Conservation (phyloP, 2,329 filamentous ascomycete species). For the Xylariales sp. region DNA sequence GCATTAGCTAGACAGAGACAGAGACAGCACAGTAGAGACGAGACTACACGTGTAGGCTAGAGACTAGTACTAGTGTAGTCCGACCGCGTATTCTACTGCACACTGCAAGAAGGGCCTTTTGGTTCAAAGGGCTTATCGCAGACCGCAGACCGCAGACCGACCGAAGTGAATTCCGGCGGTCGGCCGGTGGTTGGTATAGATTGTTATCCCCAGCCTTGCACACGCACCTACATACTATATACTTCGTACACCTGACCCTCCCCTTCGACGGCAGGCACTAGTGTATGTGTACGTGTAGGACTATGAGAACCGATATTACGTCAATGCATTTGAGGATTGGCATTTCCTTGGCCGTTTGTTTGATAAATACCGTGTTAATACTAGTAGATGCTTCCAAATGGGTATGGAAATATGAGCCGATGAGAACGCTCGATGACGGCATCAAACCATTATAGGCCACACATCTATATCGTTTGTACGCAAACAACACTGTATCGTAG, state of each 20-base stretch:
- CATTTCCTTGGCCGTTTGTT: background rate
- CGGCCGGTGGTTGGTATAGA: too few relatives aligned
- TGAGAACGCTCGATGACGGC: conserved; percentile 7
- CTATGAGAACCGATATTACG: background rate
- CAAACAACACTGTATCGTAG: background rate
- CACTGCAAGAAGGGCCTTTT: too few relatives aligned
- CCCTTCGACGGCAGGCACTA: background rate
- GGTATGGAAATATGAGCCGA: background rate
- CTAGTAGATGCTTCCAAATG: background rate
- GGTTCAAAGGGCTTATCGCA: conserved; percentile 20
- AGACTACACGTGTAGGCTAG: too few relatives aligned
- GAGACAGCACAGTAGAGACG: too few relatives aligned
- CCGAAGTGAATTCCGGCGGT: background rate
- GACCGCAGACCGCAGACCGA: background rate
- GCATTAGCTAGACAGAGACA: conserved; percentile 21
- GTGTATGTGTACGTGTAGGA: background rate
- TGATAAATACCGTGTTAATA: background rate
- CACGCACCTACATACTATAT: too few relatives aligned
- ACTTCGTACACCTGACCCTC: background rate
- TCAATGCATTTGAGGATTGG: background rate
- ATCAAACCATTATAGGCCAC: background rate
- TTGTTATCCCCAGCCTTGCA: too few relatives aligned
- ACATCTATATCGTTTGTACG: background rate
- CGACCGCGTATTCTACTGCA: too few relatives aligned
- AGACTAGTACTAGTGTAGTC: too few relatives aligned